Evolutionary conservation across 2,329 filamentous ascomycete species (phyloP).

Genomic region (Exophiala xenobiotica): DNA sequence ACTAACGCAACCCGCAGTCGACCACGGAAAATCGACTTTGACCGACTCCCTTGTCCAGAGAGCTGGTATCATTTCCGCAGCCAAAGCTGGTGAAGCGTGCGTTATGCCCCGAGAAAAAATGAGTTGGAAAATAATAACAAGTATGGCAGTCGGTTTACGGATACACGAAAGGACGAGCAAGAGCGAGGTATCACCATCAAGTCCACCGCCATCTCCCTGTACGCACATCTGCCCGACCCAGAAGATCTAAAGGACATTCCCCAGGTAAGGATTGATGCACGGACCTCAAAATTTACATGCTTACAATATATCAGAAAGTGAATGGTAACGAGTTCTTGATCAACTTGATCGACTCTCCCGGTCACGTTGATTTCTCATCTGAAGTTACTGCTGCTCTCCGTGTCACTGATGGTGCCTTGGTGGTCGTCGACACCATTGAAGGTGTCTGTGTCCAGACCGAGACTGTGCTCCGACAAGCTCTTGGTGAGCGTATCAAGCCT

Average conservation of each 20-base stretch:
- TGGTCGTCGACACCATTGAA: conserved; percentile 99
- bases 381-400: conserved; percentile 99
- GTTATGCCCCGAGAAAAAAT: conserved; percentile 3
- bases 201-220: conserved; percentile 99
- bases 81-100: conserved; percentile 84
- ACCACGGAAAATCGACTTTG: conserved; percentile 99
- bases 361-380: conserved; percentile 99
- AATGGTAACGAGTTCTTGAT: conserved; percentile 97
- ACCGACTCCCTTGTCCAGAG: conserved; percentile 99
- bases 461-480: conserved; percentile 97
- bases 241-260: conserved; percentile 96
- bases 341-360: conserved; percentile 99
- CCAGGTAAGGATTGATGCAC: conserved; percentile 41
- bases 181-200: conserved; percentile 99
- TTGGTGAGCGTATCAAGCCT: conserved; percentile 99
- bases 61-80: conserved; percentile 98
- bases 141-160: conserved; percentile 69
- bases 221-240: conserved; percentile 73
- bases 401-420: conserved; percentile 99
- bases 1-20: conserved; percentile 56
- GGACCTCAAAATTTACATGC: background rate
- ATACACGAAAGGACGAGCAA: conserved; percentile 96
- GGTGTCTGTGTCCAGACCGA: conserved; percentile 99
- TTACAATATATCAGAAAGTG: conserved; percentile 60
- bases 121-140: conserved; percentile 13